phyloP scores from a whole-genome alignment of 352 stramenopile genomes.

The Phytophthora podocarpi region DNA sequence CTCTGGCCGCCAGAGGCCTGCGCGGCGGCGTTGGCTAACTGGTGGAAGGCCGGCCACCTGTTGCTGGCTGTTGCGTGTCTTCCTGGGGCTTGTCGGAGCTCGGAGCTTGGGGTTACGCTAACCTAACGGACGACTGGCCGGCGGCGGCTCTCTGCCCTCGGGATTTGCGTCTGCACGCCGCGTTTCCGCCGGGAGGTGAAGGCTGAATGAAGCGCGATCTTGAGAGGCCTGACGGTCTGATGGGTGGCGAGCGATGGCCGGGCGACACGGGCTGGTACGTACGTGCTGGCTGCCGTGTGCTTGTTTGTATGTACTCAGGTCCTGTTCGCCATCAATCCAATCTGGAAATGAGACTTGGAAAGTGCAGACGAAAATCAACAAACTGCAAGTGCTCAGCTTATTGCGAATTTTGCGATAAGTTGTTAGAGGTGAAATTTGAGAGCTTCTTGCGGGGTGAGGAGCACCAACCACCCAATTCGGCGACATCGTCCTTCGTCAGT shows the following conservation, averaged over 20 bases:
- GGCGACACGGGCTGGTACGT: too few species aligned
- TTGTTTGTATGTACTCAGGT: slow-evolving; percentile 15
- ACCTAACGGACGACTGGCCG: slow-evolving; percentile 27
- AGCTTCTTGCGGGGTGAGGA: neutral
- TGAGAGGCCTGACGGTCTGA: neutral
- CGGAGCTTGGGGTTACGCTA: slow-evolving; percentile 10
- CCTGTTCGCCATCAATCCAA: slow-evolving; percentile 34
- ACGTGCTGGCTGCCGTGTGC: too few species aligned
- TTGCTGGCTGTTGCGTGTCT: slow-evolving; percentile 27
- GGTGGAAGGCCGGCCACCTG: neutral
- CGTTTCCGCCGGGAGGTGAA: neutral
- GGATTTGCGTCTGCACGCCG: slow-evolving; percentile 14
- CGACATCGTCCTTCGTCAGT: neutral
- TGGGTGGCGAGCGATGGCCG: too few species aligned
- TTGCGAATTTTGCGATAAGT: slow-evolving; percentile 11
- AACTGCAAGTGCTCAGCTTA: too few species aligned
- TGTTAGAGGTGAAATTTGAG: slow-evolving; percentile 10
- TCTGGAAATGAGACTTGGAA: slow-evolving; percentile 27
- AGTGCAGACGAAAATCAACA: neutral
- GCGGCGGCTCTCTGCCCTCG: slow-evolving; percentile 17
- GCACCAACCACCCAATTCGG: slow-evolving; percentile 2
- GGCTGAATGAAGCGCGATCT: slow-evolving; percentile 1
- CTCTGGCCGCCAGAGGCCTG: neutral
- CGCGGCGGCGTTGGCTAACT: slow-evolving; percentile 10
- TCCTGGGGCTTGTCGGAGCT: slow-evolving; percentile 1